Conservation (phyloP, 2,329 filamentous ascomycete species). For the Verticillium longisporum region DNA sequence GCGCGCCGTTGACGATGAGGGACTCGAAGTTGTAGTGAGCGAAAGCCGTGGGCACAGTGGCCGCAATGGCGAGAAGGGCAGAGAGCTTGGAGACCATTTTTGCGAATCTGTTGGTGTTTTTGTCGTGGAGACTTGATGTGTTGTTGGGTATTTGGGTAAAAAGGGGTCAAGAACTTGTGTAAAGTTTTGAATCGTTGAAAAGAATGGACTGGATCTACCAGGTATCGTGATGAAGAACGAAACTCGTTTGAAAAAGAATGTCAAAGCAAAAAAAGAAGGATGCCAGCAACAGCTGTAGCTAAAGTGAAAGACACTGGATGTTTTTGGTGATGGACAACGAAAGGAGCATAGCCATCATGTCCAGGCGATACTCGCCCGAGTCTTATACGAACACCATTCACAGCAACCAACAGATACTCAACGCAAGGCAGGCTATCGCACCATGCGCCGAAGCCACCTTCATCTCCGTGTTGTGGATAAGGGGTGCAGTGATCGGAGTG, state of each 20-base stretch:
- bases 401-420: not conserved
- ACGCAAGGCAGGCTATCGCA: not conserved
- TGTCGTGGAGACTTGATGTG: not conserved
- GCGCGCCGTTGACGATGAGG: slow-evolving; percentile 13
- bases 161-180: not conserved
- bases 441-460: not conserved
- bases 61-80: slow-evolving; percentile 1
- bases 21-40: slow-evolving; percentile 14
- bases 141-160: not conserved
- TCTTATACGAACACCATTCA: not conserved
- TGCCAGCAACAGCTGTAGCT: slow-evolving; percentile 1
- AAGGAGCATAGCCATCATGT: not conserved
- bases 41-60: slow-evolving; percentile 9
- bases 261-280: not conserved
- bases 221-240: not conserved
- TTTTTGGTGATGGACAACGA: not conserved
- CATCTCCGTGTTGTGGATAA: not conserved
- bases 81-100: not conserved
- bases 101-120: not conserved
- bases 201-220: slow-evolving; percentile 1
- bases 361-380: not conserved
- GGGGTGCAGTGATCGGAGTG: not conserved
- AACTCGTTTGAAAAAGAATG: not conserved
- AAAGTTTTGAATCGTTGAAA: not conserved
- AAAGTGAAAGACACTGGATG: not conserved